Evolutionary conservation across 1,139 yeast genomes (phyloP).

Genomic region (Nakaseomyces delphensis): DNA sequence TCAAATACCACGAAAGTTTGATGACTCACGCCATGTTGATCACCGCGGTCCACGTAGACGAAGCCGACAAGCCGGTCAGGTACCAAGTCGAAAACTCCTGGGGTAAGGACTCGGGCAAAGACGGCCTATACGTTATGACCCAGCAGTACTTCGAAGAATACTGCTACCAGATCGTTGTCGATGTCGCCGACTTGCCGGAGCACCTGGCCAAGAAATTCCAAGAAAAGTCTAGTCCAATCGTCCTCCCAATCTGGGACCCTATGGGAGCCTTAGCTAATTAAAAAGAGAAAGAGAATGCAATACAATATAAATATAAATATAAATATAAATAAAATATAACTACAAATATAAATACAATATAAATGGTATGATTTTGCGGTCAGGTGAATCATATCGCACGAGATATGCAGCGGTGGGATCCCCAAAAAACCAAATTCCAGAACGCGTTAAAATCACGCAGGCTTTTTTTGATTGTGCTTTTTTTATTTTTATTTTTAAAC

Average conservation of each 20-base stretch:
- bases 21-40: conserved; percentile 89
- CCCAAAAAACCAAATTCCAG: too few species aligned
- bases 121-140: conserved; percentile 73
- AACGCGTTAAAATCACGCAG: too few species aligned
- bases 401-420: too few species aligned
- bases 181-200: conserved; percentile 44
- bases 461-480: too few species aligned
- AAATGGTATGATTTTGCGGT: too few species aligned
- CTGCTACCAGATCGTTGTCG: conserved; percentile 74
- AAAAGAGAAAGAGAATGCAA: not conserved
- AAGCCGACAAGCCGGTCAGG: conserved; percentile 52
- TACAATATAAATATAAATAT: not conserved
- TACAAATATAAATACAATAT: too few species aligned
- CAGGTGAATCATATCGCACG: not conserved
- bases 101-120: conserved; percentile 68
- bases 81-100: conserved; percentile 84
- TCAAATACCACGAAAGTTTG: conserved; percentile 47
- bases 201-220: conserved; percentile 38
- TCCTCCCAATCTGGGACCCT: conserved; percentile 75
- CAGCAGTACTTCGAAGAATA: conserved; percentile 77
- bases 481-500: too few species aligned
- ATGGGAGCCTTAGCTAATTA: conserved; percentile 68
- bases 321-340: not conserved
- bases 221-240: conserved; percentile 34
- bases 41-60: conserved; percentile 61